phyloP scores from a whole-genome alignment of 331 rosid genomes.

The Pyracantha coccinea region DNA sequence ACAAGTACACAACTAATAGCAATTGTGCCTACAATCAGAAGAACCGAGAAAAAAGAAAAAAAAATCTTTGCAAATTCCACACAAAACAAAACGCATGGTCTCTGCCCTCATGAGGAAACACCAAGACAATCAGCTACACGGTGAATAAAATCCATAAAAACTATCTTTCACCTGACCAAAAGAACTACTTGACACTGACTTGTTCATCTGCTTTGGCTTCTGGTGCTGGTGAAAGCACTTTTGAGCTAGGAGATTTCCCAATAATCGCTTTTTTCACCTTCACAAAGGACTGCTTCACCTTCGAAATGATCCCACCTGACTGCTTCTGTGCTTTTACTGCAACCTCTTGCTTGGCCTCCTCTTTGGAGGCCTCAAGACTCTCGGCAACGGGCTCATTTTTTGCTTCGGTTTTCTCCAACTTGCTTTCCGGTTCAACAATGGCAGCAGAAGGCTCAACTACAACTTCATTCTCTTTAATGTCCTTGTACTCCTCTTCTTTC shows the following conservation, averaged over 20 bases:
- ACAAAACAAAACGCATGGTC: conserved; percentile 2
- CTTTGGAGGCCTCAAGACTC: conserved; percentile 1
- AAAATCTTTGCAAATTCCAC: conserved; percentile 4
- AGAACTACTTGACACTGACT: neutral
- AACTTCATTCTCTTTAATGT: conserved; percentile 2
- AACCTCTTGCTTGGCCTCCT: neutral
- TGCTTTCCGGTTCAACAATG: neutral
- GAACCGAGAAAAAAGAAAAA: neutral
- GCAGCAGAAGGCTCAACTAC: neutral
- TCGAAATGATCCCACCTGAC: conserved; percentile 10
- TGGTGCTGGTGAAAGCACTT: conserved; percentile 9
- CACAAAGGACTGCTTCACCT: conserved; percentile 15
- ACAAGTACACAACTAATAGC: neutral
- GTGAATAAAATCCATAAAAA: neutral
- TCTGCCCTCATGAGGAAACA: conserved; percentile 2
- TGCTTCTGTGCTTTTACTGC: conserved; percentile 8
- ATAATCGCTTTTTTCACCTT: conserved; percentile 16
- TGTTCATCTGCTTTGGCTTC: conserved; percentile 7
- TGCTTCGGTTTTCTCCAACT: neutral
- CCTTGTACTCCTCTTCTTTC: conserved; percentile 2
- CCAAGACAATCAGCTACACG: neutral
- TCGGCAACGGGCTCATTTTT: neutral
- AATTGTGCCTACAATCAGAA: neutral
- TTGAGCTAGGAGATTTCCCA: conserved; percentile 10
- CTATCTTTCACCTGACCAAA: neutral